Evolutionary conservation across 176 grass and related monocot genomes (phyloP).

Genomic region (Coix lacrymajobi): DNA sequence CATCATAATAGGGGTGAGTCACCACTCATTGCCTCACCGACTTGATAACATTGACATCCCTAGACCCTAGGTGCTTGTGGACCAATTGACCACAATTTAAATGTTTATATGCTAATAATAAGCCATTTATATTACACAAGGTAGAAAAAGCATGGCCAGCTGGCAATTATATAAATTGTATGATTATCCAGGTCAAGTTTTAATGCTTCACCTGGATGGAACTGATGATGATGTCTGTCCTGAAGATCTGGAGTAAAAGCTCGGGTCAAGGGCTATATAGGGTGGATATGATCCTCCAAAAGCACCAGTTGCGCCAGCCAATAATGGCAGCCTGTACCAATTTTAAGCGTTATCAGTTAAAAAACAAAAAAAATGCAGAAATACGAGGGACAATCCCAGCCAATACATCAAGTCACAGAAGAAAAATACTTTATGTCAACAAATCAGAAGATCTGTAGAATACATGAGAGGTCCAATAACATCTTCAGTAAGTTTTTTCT

Average conservation of each 20-base stretch:
- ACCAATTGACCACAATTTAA: too few species aligned
- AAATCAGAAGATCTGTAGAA: not conserved
- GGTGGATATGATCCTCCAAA: conserved; percentile 77
- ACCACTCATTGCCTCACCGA: too few species aligned
- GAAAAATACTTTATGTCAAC: not conserved
- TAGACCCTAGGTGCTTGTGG: too few species aligned
- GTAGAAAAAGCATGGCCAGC: not conserved
- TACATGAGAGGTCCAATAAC: not conserved
- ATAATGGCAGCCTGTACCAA: conserved; percentile 64
- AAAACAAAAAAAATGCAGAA: conserved; percentile 10
- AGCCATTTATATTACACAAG: not conserved
- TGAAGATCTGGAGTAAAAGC: conserved; percentile 67
- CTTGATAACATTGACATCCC: too few species aligned
- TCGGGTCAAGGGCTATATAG: conserved; percentile 77
- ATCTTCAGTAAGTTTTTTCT: not conserved
- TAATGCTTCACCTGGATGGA: conserved; percentile 48
- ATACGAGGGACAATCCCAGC: not conserved
- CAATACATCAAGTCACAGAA: not conserved
- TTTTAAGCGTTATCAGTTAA: conserved; percentile 8
- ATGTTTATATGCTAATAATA: too few species aligned
- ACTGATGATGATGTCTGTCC: conserved; percentile 52
- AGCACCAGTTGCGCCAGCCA: conserved; percentile 65
- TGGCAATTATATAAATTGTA: not conserved
- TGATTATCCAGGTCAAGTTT: not conserved
- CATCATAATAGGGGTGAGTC: too few species aligned